A percentile compares a stretch with the other conserved stretches of the same genome.
phyloP scores from a whole-genome alignment of 1,139 yeast species.

The Geotrichum candidum region DNA sequence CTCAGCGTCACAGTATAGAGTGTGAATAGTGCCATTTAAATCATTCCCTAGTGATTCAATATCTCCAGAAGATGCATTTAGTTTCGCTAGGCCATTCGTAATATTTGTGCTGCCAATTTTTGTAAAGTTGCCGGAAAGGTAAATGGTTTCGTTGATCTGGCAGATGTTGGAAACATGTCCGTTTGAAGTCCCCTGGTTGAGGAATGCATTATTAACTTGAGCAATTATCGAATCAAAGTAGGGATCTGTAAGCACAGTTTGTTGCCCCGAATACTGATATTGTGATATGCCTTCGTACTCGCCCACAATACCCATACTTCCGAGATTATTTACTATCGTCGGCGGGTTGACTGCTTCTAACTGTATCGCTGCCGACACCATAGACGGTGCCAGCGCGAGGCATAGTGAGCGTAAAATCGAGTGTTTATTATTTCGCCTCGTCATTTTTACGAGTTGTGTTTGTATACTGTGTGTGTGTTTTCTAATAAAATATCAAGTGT shows the following conservation, averaged over 20 bases:
- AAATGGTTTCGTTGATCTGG: conserved; percentile 41
- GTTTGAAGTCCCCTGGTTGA: conserved; percentile 24
- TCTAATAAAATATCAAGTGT: neutral
- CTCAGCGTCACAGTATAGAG: conserved; percentile 47
- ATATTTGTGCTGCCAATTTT: conserved; percentile 36
- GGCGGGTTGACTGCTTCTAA: conserved; percentile 27
- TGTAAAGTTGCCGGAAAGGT: conserved; percentile 42
- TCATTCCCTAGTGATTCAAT: conserved; percentile 40
- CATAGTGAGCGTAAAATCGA: conserved; percentile 7
- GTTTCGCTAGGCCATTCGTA: conserved; percentile 49
- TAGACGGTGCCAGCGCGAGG: conserved; percentile 3
- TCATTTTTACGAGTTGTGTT: conserved; percentile 5
- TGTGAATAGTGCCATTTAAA: conserved; percentile 47
- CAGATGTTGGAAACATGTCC: conserved; percentile 34
- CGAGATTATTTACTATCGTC: conserved; percentile 28
- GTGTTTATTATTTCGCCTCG: conserved; percentile 3
- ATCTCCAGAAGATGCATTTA: conserved; percentile 45
- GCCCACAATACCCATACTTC: conserved; percentile 58
- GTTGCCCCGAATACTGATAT: conserved; percentile 51
- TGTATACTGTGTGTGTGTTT: neutral
- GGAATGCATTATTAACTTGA: conserved; percentile 24
- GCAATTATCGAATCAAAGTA: conserved; percentile 24
- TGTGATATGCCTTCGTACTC: conserved; percentile 55
- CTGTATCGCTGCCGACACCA: neutral
- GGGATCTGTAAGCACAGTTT: conserved; percentile 23